Percentiles rank a stretch among this genome's conserved stretches.
Conservation (phyloP, 306 rosid species). For the Medicago truncatula region DNA sequence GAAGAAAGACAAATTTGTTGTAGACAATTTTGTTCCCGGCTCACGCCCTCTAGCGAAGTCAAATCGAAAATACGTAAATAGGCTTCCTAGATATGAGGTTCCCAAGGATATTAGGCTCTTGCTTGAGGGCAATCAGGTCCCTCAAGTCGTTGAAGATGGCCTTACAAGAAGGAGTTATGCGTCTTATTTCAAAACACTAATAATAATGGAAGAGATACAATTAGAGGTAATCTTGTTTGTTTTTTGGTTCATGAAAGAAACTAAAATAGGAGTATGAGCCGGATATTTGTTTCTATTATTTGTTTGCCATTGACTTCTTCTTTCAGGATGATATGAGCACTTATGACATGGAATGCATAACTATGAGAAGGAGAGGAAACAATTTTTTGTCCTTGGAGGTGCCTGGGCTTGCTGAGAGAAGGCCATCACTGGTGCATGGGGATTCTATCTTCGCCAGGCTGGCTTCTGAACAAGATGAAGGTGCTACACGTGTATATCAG, state of each 20-base stretch:
- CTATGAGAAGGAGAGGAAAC: slow-evolving; percentile 58
- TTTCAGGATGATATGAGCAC: slow-evolving; percentile 86
- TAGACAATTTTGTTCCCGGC: slow-evolving; percentile 50
- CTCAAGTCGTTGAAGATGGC: slow-evolving; percentile 64
- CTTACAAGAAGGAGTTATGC: slow-evolving; percentile 57
- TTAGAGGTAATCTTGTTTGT: slow-evolving; percentile 66
- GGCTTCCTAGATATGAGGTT: slow-evolving; percentile 75
- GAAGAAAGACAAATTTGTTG: slow-evolving; percentile 61
- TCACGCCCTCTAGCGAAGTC: slow-evolving; percentile 52
- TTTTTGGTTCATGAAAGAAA: slow-evolving; percentile 12
- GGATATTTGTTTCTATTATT: slow-evolving; percentile 36
- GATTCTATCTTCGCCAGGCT: slow-evolving; percentile 70
- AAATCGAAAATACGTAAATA: slow-evolving; percentile 44
- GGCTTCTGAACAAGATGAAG: slow-evolving; percentile 45
- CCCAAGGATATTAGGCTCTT: slow-evolving; percentile 60
- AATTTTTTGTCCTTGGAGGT: slow-evolving; percentile 73
- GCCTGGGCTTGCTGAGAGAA: slow-evolving; percentile 94
- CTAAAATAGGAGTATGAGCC: neutral
- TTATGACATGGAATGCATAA: slow-evolving; percentile 67
- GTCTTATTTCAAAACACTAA: slow-evolving; percentile 60
- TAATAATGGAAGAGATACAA: slow-evolving; percentile 90
- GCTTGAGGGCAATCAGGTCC: slow-evolving; percentile 62
- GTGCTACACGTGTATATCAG: slow-evolving; percentile 51
- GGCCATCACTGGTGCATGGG: slow-evolving; percentile 93
- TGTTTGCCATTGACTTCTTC: slow-evolving; percentile 36